Evolutionary conservation across 2,329 filamentous ascomycete species (phyloP), one percentile per base, ranked within the genome.

Genomic region (Penicillium sp.): DNA sequence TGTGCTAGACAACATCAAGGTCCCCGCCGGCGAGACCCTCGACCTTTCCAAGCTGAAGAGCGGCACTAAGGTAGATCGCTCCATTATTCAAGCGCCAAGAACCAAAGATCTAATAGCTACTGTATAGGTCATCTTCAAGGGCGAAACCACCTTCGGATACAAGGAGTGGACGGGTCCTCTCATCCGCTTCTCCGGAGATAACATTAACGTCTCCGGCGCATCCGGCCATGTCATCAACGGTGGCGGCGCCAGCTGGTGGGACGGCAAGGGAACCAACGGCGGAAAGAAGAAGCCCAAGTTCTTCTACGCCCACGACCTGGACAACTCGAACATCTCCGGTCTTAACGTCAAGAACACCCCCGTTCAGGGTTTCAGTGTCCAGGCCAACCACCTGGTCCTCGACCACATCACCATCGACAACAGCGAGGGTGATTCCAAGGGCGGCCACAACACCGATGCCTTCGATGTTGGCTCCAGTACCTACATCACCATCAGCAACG

Each of bases 281-380:
- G 85, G 86, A 70, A 82, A 82, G 74, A 82, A 71, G 23, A 89
- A 89, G 80, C 86, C 86, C 64, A 84, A 87, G 77, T 86, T 88
- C 77, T 86, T 87, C 78, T 79, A 74, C 62, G 80, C 80, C 23
- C 73, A 75, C 57, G 45, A 50, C 6, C 59, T 75, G 51, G 67
- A 64, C 25, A 61, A 70, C 52, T 75, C 73, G 17, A 67, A 64
- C 35, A 74, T 77, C 61, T 64, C 60, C 21, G 66, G 69, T 39
- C 58, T 77, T 10, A 64, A 69, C 23, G 67, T 76, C 62, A 66
- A 72, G 67, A 75, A 76, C 63, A 74, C 72, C 25, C 73, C 72
- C 7, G 70, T 75, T 6, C 73, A 75, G 62, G 71, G 68, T 23
- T 71, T 77, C 62, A 72, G 75, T 55, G 60, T 76, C 12, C 60